Percentiles rank a stretch among this genome's conserved stretches.
phyloP scores from a whole-genome alignment of 192 early-diverging fungal species.

The Geosiphon pyriformis region DNA sequence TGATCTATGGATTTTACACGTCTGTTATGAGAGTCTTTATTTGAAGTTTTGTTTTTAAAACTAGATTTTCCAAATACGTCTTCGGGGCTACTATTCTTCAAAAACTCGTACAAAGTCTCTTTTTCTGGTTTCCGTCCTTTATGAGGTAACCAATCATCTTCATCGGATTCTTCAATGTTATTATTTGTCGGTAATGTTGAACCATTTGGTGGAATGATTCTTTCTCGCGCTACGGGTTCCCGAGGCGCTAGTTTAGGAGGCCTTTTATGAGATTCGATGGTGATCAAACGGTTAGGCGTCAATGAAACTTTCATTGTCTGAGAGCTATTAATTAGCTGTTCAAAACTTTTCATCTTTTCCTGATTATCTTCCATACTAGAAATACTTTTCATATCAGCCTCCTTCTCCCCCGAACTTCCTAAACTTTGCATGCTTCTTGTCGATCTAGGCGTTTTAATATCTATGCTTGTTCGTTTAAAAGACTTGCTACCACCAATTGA shows the following conservation, averaged over 20 bases:
- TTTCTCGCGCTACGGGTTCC: neutral
- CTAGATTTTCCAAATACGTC: slow-evolving; percentile 11
- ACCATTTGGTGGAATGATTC: slow-evolving; percentile 4
- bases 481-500: neutral
- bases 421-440: slow-evolving; percentile 20
- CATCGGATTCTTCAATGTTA: neutral
- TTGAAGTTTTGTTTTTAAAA: slow-evolving; percentile 10
- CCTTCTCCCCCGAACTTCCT: neutral
- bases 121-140: slow-evolving; percentile 3
- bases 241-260: slow-evolving; percentile 23
- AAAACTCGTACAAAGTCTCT: slow-evolving; percentile 23
- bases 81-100: slow-evolving; percentile 22
- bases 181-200: neutral
- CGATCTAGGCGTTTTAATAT: slow-evolving; percentile 7
- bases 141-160: neutral
- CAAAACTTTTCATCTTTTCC: slow-evolving; percentile 48
- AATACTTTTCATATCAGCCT: neutral
- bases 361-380: slow-evolving; percentile 32
- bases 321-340: slow-evolving; percentile 44
- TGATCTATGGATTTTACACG: slow-evolving; percentile 1
- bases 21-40: neutral
- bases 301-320: slow-evolving; percentile 51
- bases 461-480: neutral
- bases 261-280: slow-evolving; percentile 38
- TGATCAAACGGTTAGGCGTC: slow-evolving; percentile 51